Conservation (phyloP, 345 rosid genomes). For the Conringia planisiliqua region DNA sequence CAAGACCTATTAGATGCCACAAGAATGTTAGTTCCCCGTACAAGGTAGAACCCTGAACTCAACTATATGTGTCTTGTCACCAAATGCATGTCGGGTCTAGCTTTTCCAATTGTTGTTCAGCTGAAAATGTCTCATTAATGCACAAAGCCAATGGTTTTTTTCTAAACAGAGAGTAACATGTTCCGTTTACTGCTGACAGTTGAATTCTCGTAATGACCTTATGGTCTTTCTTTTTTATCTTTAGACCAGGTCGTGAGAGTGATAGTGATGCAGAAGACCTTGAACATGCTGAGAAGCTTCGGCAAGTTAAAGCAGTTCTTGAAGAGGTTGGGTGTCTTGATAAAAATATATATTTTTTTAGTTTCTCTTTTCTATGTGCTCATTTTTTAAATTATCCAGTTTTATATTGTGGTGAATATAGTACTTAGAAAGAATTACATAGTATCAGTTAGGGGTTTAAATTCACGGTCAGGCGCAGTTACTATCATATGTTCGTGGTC, state of each 20-base stretch:
- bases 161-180: background rate
- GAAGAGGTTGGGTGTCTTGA: slow-evolving; percentile 68
- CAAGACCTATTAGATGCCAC: slow-evolving; percentile 99
- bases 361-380: slow-evolving; percentile 3
- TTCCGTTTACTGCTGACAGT: background rate
- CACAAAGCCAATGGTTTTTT: background rate
- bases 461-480: background rate
- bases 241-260: slow-evolving; percentile 82
- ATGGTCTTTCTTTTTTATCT: slow-evolving; percentile 16
- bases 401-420: background rate
- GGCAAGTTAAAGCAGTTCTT: slow-evolving; percentile 98
- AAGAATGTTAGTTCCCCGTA: slow-evolving; percentile 90
- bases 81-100: background rate
- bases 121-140: background rate
- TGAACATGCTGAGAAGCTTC: slow-evolving; percentile 99
- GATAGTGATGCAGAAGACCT: slow-evolving; percentile 98
- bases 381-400: background rate
- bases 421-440: background rate
- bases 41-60: slow-evolving; percentile 53
- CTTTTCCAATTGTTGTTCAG: background rate
- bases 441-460: background rate
- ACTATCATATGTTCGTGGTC: background rate
- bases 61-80: background rate
- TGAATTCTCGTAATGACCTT: slow-evolving; percentile 3
- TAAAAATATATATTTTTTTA: background rate